These are phyloP conservation scores for Pulveroboletus sp. DNA, from an alignment of 768 basidiomycete species.

Conservation along the genomic window DNA sequence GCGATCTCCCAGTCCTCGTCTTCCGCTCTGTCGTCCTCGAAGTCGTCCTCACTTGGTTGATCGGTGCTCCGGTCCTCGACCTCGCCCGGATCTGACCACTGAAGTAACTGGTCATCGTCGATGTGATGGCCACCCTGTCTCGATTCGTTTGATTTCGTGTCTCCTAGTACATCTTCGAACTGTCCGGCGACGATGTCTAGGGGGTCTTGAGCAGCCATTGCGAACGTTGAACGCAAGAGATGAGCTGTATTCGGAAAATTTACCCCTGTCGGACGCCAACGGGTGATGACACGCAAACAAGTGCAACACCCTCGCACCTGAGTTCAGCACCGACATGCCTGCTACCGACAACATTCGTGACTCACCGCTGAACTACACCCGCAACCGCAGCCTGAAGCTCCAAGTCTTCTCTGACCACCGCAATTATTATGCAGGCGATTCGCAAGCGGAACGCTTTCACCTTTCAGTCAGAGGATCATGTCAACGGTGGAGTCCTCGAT, in stretches of 20 bases:
- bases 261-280: conserved; percentile 7
- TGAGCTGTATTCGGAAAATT: conserved; percentile 7
- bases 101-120: conserved; percentile 34
- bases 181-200: conserved; percentile 44
- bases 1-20: conserved; percentile 89
- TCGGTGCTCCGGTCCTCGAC: conserved; percentile 19
- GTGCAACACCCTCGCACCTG: conserved; percentile 13
- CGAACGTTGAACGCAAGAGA: neutral
- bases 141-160: conserved; percentile 8
- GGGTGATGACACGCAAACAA: conserved; percentile 12
- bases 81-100: conserved; percentile 29
- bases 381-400: neutral
- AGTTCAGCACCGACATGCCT: neutral
- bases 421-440: conserved; percentile 26
- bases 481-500: conserved; percentile 39
- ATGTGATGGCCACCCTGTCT: conserved; percentile 39
- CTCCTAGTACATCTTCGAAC: conserved; percentile 56
- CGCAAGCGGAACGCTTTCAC: conserved; percentile 46
- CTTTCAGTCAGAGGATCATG: conserved; percentile 29
- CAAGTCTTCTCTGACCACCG: neutral
- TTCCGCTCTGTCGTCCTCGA: conserved; percentile 60
- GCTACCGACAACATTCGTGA: neutral
- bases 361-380: neutral
- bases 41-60: conserved; percentile 43
- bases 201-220: conserved; percentile 18